phyloP scores from a whole-genome alignment of 1,139 yeast genomes.

The Yamadazyma siamensis region DNA sequence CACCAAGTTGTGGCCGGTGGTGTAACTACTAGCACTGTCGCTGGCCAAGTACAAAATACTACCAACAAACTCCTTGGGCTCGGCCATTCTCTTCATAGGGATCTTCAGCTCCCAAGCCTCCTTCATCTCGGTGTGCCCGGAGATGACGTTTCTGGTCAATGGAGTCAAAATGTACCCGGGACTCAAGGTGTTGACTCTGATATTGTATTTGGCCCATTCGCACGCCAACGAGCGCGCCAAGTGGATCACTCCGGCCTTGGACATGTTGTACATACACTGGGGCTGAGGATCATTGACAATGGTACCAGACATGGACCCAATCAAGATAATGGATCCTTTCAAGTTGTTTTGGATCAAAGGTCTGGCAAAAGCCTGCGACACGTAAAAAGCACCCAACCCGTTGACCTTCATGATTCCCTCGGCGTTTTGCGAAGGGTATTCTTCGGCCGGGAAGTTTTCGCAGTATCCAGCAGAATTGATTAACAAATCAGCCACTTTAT shows the following conservation, averaged over 20 bases:
- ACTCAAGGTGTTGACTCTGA: constrained; percentile 45
- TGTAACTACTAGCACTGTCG: constrained; percentile 42
- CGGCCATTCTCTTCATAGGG: constrained; percentile 52
- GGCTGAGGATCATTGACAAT: constrained; percentile 52
- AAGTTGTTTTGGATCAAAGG: constrained; percentile 60
- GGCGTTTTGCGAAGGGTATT: constrained; percentile 70
- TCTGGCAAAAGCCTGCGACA: constrained; percentile 58
- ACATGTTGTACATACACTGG: constrained; percentile 49
- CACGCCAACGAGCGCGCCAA: constrained; percentile 47
- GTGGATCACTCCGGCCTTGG: constrained; percentile 50
- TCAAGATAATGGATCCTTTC: constrained; percentile 42
- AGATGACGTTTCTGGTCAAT: constrained; percentile 44
- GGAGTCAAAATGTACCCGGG: constrained; percentile 51
- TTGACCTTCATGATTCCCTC: constrained; percentile 70
- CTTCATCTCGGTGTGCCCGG: constrained; percentile 46
- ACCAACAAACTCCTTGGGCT: constrained; percentile 49
- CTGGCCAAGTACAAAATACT: constrained; percentile 46
- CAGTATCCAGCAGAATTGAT: constrained; percentile 85
- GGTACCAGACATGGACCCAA: constrained; percentile 50
- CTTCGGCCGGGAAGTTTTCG: constrained; percentile 74
- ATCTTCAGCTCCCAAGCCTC: constrained; percentile 47
- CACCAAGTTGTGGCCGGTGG: constrained; percentile 50
- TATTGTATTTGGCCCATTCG: constrained; percentile 51
- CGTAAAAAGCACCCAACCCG: constrained; percentile 72
- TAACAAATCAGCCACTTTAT: constrained; percentile 59